phyloP scores from a whole-genome alignment of 495 filamentous ascomycete genomes.

The Neurospora tetraspora region DNA sequence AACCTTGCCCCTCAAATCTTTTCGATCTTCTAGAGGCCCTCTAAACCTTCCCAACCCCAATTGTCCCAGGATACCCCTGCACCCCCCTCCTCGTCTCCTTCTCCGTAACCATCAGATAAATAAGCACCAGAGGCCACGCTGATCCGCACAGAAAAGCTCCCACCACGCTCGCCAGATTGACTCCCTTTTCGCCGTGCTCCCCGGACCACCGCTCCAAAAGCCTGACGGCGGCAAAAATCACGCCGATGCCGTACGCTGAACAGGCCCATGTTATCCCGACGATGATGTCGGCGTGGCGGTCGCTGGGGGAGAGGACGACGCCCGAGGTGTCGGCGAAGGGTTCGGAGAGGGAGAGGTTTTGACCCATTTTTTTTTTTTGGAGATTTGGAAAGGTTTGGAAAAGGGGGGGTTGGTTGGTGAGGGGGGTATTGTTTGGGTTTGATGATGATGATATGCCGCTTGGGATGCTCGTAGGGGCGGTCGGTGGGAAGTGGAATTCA shows the following conservation, averaged over 20 bases:
- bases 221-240: slow-evolving; percentile 23
- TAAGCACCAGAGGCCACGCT: background rate
- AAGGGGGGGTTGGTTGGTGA: too few relatives aligned
- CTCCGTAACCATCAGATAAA: background rate
- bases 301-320: slow-evolving; percentile 13
- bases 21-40: too few relatives aligned
- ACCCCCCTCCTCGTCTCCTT: background rate
- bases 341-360: slow-evolving; percentile 19
- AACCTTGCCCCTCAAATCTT: too few relatives aligned
- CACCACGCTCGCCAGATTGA: background rate
- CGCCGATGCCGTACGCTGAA: slow-evolving; percentile 24
- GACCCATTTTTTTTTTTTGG: slow-evolving; percentile 15
- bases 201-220: slow-evolving; percentile 27
- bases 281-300: slow-evolving; percentile 19
- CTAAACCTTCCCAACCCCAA: background rate
- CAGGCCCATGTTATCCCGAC: slow-evolving; percentile 22
- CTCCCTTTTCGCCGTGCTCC: slow-evolving; percentile 14
- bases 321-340: slow-evolving; percentile 19
- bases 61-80: background rate
- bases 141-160: background rate
- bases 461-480: too few relatives aligned
- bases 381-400: too few relatives aligned
- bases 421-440: too few relatives aligned
- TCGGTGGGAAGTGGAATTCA: too few relatives aligned
- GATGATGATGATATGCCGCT: too few relatives aligned